Conservation (phyloP, 805 yeast genomes). For the Tetrapisispora namnaoensis region DNA sequence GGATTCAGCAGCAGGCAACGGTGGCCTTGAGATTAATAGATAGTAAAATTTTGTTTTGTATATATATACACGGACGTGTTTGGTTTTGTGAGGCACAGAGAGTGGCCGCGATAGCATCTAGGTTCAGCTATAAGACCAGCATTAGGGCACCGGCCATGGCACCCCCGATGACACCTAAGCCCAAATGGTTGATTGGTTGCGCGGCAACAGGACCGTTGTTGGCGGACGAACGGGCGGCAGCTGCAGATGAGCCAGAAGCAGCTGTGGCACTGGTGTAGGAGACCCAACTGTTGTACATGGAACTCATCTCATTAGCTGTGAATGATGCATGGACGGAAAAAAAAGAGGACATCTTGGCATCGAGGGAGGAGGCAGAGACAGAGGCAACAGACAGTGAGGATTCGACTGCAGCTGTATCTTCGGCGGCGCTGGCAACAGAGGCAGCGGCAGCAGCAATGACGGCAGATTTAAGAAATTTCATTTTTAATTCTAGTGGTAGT, state of each 20-base stretch:
- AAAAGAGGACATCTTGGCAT: background rate
- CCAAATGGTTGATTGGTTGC: background rate
- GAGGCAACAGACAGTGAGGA: background rate
- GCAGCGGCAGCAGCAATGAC: background rate
- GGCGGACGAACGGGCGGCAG: slow-evolving; percentile 1
- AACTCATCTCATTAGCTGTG: background rate
- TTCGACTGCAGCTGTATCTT: background rate
- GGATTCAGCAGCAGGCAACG: no score
- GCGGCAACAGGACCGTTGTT: background rate
- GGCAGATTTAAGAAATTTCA: background rate
- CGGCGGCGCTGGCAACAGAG: slow-evolving; percentile 1
- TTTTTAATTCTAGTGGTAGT: no score
- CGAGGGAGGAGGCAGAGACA: background rate
- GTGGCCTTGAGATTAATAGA: no score
- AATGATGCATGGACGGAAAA: background rate
- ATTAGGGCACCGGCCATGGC: slow-evolving; percentile 1
- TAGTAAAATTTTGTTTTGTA: no score
- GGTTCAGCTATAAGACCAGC: background rate
- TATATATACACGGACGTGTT: no score
- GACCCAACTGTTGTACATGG: background rate
- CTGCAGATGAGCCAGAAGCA: background rate
- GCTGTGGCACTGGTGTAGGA: background rate
- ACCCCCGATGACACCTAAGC: background rate
- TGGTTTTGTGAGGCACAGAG: no score
- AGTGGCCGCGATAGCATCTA: no score